Evolutionary conservation across 2,329 filamentous ascomycete species (phyloP).

Genomic region (Diplodia scrobiculata): DNA sequence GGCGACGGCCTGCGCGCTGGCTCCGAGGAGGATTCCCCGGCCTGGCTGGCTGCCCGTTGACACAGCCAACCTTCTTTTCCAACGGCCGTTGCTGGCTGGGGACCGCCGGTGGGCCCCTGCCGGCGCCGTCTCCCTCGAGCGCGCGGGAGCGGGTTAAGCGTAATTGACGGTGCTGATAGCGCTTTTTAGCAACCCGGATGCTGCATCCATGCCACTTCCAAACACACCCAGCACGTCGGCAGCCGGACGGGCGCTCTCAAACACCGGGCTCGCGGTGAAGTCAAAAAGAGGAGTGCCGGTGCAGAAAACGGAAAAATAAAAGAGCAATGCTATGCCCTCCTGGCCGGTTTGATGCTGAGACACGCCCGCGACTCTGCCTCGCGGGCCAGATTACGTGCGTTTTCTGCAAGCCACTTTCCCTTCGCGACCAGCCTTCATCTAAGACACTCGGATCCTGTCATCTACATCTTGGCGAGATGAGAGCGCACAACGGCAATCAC

Average conservation of each 20-base stretch:
- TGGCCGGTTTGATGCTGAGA: constrained; percentile 20
- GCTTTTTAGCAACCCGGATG: background rate
- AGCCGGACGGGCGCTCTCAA: constrained; percentile 12
- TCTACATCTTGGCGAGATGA: constrained; percentile 19
- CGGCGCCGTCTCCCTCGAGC: background rate
- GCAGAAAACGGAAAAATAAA: constrained; percentile 28
- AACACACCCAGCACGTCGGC: constrained; percentile 7
- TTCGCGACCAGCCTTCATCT: constrained; percentile 8
- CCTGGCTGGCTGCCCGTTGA: constrained; percentile 3
- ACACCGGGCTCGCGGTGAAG: constrained; percentile 14
- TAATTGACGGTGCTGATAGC: constrained; percentile 12
- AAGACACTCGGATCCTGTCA: constrained; percentile 9
- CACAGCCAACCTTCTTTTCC: constrained; percentile 1
- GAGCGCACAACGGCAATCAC: background rate
- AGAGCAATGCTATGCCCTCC: constrained; percentile 16
- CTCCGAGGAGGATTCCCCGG: constrained; percentile 19
- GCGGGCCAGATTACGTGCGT: constrained; percentile 22
- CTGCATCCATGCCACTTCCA: constrained; percentile 7
- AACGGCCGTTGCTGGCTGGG: background rate
- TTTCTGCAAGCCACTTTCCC: constrained; percentile 19
- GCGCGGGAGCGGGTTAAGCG: constrained; percentile 20
- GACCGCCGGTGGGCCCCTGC: background rate
- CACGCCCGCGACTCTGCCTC: constrained; percentile 14
- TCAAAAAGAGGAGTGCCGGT: constrained; percentile 16
- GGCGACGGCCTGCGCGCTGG: background rate